Percentiles rank a stretch among this genome's conserved stretches.
phyloP scores from a whole-genome alignment of 805 yeast species.

The Candida ponderosae region DNA sequence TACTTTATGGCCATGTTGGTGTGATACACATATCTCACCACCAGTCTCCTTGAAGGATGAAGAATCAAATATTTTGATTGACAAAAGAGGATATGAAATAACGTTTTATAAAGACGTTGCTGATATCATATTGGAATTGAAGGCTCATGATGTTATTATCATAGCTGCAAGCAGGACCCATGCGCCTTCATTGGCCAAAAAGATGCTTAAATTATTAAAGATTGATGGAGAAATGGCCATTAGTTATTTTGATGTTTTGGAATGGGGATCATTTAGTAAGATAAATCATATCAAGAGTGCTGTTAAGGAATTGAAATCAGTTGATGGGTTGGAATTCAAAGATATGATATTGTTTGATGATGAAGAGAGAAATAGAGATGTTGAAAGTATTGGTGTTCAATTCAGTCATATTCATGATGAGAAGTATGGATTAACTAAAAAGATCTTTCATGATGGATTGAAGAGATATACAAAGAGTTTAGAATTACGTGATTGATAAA shows the following conservation, averaged over 20 bases:
- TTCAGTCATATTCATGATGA: conserved; percentile 60
- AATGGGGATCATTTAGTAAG: conserved; percentile 65
- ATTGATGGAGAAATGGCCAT: conserved; percentile 47
- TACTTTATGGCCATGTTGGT: conserved; percentile 78
- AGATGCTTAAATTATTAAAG: conserved; percentile 44
- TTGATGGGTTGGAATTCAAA: conserved; percentile 42
- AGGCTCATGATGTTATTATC: conserved; percentile 37
- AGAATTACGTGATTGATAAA: too few relatives aligned
- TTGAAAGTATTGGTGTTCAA: conserved; percentile 58
- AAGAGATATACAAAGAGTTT: conserved; percentile 4
- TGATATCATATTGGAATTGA: conserved; percentile 47
- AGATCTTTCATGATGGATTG: conserved; percentile 37
- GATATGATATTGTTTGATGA: conserved; percentile 59
- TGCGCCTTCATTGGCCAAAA: conserved; percentile 69
- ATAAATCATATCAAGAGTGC: conserved; percentile 51
- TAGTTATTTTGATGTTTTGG: conserved; percentile 45
- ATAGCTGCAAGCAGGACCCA: conserved; percentile 76
- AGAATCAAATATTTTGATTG: conserved; percentile 31
- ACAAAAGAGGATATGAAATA: conserved; percentile 43
- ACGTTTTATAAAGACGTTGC: conserved; percentile 64
- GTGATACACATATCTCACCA: conserved; percentile 61
- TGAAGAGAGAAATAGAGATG: conserved; percentile 72
- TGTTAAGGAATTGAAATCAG: conserved; percentile 34
- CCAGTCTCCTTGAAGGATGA: conserved; percentile 37
- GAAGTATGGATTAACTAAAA: conserved; percentile 46